Evolutionary conservation across 352 stramenopile species (phyloP).

Genomic region (Thalassiosira delicatula): DNA sequence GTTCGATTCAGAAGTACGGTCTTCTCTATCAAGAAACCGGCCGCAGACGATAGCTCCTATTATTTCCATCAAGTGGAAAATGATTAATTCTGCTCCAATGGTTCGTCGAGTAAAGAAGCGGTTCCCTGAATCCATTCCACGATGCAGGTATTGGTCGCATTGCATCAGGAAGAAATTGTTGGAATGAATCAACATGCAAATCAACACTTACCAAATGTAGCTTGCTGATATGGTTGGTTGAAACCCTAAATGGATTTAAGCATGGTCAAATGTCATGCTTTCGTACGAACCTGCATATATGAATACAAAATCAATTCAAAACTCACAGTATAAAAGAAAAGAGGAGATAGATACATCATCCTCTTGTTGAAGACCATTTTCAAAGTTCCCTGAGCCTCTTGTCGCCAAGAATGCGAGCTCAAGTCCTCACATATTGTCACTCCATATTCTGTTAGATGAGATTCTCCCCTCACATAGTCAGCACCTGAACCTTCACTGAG

Average conservation of each 20-base stretch:
- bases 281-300: too few relatives aligned
- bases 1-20: conserved; percentile 2
- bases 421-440: conserved; percentile 31
- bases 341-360: conserved; percentile 44
- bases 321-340: conserved; percentile 73
- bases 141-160: too few relatives aligned
- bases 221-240: conserved; percentile 78
- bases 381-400: conserved; percentile 57
- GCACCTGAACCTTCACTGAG: conserved; percentile 10
- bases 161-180: too few relatives aligned
- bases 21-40: conserved; percentile 58
- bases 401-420: conserved; percentile 47
- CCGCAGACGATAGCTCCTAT: conserved; percentile 60
- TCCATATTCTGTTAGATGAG: conserved; percentile 12
- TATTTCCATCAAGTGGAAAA: conserved; percentile 74
- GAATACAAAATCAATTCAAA: background rate
- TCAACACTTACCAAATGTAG: too few relatives aligned
- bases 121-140: too few relatives aligned
- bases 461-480: background rate
- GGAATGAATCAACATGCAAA: too few relatives aligned
- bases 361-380: conserved; percentile 49
- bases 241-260: conserved; percentile 52
- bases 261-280: too few relatives aligned
- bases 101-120: conserved; percentile 65
- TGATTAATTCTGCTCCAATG: conserved; percentile 67